Evolutionary conservation across 352 stramenopile species (phyloP).

Genomic region (Globisporangium ultimum): DNA sequence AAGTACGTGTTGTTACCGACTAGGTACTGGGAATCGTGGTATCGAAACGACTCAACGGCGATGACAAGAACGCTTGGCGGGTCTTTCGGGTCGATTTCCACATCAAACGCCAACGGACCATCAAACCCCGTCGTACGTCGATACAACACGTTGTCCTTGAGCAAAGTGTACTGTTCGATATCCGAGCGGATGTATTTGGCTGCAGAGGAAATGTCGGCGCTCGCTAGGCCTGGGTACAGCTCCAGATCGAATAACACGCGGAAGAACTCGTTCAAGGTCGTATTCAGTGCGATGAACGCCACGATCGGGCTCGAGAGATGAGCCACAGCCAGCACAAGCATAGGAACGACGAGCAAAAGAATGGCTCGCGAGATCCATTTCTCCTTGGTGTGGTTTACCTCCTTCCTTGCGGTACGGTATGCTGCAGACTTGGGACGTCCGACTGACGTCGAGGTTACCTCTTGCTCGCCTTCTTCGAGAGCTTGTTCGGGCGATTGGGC

Average conservation of each 20-base stretch:
- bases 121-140: conserved; percentile 37
- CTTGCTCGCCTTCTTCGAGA: neutral
- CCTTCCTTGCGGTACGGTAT: neutral
- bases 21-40: conserved; percentile 48
- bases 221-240: conserved; percentile 17
- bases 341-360: conserved; percentile 14
- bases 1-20: conserved; percentile 28
- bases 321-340: conserved; percentile 16
- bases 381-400: neutral
- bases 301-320: conserved; percentile 20
- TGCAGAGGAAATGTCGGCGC: conserved; percentile 14
- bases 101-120: conserved; percentile 36
- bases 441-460: neutral
- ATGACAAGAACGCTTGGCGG: conserved; percentile 52
- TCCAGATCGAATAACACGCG: conserved; percentile 15
- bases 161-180: conserved; percentile 42
- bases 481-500: neutral
- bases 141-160: conserved; percentile 38
- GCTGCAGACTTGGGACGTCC: neutral
- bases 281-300: conserved; percentile 33
- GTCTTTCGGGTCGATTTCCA: conserved; percentile 25
- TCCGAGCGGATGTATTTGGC: conserved; percentile 26
- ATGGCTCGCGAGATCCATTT: conserved; percentile 8
- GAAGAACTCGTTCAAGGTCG: conserved; percentile 40
- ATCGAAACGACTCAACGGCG: conserved; percentile 51